Base-by-base conservation (phyloP, 768 basidiomycete genomes). In the Sporobolomyces phaffii region DNA sequence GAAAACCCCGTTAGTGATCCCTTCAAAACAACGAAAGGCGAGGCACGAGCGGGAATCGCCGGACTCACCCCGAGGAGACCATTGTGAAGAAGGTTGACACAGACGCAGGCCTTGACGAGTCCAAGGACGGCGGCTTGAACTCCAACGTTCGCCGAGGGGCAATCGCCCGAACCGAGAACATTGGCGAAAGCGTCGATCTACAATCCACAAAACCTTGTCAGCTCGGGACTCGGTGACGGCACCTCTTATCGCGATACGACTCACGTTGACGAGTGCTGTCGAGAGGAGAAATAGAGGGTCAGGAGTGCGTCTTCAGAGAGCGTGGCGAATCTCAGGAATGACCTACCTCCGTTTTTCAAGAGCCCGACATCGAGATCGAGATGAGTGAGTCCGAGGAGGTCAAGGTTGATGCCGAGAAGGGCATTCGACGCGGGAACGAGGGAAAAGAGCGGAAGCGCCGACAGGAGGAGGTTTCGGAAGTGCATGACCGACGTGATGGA, bases 81-180 rank as follows among this genome's bases (percentile, higher is more conserved):
- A 28, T 24, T 56, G 48, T 58, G 48, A 1, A 62, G 56, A 14
- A 68, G 15, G 57, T 63, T 68, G n/a, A 68, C 49, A 48, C 66
- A 68, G 15, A 50, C 66, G 38, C 66, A 68, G 10, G 51, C 29
- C n/a, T 40, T 45, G 22, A 63, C 50, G 10, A 68, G 43, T 1
- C 61, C 60, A 15, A 68, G 56, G 5, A 59, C 31, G 0, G 38
- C 22, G 0, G 61, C 36, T n/a, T 18, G 43, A 0, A 59, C 65
- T 11, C 52, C 65, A 34, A 68, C 56, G 44, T 58, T 68, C 5
- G 61, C 49, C 9, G 17, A 50, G 2, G 61, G 36, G 38, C 66
- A 68, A 26, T 14, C 60, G 38, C 49, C 44, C 3, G 36, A 38
- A 22, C 54, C 56, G 14, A 58, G 43, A n/a, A 58, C n/a, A 43